Evolutionary conservation across 2,329 filamentous ascomycete genomes (phyloP), one percentile per base, ranked within the genome.

Genomic region (Sporothrix phasma): DNA sequence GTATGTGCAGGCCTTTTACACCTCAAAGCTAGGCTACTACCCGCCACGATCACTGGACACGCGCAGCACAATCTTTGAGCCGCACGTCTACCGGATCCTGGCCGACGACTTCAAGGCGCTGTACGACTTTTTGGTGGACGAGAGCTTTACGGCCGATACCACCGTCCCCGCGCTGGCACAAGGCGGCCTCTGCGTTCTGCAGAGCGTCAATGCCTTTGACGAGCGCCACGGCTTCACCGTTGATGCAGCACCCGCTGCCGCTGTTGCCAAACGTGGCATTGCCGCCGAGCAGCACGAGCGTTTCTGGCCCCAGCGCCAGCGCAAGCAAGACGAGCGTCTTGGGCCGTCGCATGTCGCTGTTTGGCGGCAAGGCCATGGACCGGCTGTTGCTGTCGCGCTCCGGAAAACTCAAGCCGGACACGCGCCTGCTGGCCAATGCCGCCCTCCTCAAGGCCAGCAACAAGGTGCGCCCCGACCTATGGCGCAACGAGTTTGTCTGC

Each of bases 71-170:
- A 73, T 80, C 1, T 88, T 87, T 67, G 80, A 84, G 17, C 83
- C 85, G 43, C 75, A 78, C 22, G 73, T 88, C 1, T 85, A 85
- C 69, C 77, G 77, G 37, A 77, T 78, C 3, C 87, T 93, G 83
- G 81, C 82, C 46, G 75, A 79, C 39, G 89, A 93, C 68, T 92
- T 94, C 68, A 80, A 84, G 60, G 84, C 81, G 2, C 76, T 93
- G 0, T 91, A 92, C 72, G 79, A 86, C 37, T 86, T 88, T 56
- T 78, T 94, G 0, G 88, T 88, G 0, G 88, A 94, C 69, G 77
- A 79, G 5, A 76, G 75, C 2, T 84, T 82, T 24, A 81, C 80
- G 0, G 72, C 75, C 3, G 75, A 78, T 11, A 74, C 82, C 43
- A 76, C 74, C n/a, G 79, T 78, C 61, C 81, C 85, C 1, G 76